These are phyloP conservation scores for Pseudogymnoascus sp. DNA, from an alignment of 2,329 filamentous ascomycete genomes.

Conservation along the genomic window DNA sequence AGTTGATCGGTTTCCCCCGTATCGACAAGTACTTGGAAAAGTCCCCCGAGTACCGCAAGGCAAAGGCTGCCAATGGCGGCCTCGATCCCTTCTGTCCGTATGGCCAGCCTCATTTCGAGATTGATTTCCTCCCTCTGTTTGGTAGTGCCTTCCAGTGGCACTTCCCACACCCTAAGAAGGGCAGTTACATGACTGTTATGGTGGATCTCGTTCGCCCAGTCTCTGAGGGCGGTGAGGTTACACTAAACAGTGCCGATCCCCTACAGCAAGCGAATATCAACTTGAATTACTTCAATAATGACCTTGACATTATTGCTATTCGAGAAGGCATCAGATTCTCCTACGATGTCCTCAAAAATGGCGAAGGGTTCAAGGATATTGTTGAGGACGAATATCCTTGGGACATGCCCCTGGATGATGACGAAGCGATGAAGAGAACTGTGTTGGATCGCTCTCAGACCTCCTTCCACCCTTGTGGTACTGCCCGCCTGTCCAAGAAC, in stretches of 20 bases:
- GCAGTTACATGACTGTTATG: constrained; percentile 49
- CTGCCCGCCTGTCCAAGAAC: constrained; percentile 42
- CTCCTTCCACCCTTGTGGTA: constrained; percentile 51
- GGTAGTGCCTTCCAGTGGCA: constrained; percentile 40
- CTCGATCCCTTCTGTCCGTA: constrained; percentile 46
- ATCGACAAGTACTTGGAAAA: constrained; percentile 47
- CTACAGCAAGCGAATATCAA: constrained; percentile 33
- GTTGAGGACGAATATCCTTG: constrained; percentile 49
- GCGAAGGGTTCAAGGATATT: constrained; percentile 48
- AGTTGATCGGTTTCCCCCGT: constrained; percentile 47
- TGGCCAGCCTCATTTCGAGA: constrained; percentile 53
- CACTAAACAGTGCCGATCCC: constrained; percentile 31
- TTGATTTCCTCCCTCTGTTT: constrained; percentile 56
- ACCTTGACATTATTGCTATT: constrained; percentile 47
- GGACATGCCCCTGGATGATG: constrained; percentile 47
- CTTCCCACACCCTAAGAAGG: constrained; percentile 31
- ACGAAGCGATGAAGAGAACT: constrained; percentile 47
- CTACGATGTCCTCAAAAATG: constrained; percentile 43
- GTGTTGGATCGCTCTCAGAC: constrained; percentile 54
- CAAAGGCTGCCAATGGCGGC: constrained; percentile 33
- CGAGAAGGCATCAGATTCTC: constrained; percentile 41
- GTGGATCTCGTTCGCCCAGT: constrained; percentile 42
- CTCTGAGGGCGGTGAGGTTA: constrained; percentile 33
- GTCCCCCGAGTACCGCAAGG: constrained; percentile 38
- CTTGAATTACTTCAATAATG: constrained; percentile 35